These are phyloP conservation scores for Endocladia muricata DNA, from an alignment of 31 red algal species.

Conservation along the genomic window DNA sequence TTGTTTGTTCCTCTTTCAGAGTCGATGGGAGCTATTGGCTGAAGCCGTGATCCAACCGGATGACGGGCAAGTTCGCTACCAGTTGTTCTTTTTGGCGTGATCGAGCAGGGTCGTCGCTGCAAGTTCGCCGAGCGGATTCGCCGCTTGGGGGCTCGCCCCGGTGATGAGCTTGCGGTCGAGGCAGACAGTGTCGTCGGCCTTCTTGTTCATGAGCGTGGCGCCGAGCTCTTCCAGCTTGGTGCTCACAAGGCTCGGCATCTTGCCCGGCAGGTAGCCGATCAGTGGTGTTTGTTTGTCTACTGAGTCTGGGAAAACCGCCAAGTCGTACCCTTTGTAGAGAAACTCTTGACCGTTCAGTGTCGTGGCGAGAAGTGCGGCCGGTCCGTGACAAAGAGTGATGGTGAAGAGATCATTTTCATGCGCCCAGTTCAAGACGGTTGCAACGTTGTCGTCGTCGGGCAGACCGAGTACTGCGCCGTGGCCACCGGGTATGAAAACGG, in stretches of 20 bases:
- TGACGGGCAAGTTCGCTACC: too few relatives aligned
- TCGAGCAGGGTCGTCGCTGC: too few relatives aligned
- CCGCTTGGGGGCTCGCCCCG: constrained; percentile 7
- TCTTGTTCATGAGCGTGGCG: neutral
- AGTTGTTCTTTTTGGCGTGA: too few relatives aligned
- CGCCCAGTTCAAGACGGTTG: neutral
- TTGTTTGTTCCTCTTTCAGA: too few relatives aligned
- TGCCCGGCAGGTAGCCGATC: neutral
- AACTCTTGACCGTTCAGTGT: neutral
- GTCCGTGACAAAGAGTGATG: neutral
- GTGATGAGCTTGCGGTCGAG: constrained; percentile 3
- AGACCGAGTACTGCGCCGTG: constrained; percentile 4
- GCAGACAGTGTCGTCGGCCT: neutral
- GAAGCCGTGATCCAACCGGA: too few relatives aligned
- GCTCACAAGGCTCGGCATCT: neutral
- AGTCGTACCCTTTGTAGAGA: neutral
- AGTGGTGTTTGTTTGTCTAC: neutral
- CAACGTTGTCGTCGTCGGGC: neutral
- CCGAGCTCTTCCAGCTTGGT: neutral
- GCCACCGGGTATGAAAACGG: constrained; percentile 2
- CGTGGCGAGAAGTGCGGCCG: neutral
- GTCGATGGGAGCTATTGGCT: too few relatives aligned
- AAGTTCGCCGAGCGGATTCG: neutral
- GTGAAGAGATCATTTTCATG: constrained; percentile 9
- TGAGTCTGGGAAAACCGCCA: constrained; percentile 1